Conservation (phyloP, 2,329 filamentous ascomycete species). For the Cladosporium cucumerinum region DNA sequence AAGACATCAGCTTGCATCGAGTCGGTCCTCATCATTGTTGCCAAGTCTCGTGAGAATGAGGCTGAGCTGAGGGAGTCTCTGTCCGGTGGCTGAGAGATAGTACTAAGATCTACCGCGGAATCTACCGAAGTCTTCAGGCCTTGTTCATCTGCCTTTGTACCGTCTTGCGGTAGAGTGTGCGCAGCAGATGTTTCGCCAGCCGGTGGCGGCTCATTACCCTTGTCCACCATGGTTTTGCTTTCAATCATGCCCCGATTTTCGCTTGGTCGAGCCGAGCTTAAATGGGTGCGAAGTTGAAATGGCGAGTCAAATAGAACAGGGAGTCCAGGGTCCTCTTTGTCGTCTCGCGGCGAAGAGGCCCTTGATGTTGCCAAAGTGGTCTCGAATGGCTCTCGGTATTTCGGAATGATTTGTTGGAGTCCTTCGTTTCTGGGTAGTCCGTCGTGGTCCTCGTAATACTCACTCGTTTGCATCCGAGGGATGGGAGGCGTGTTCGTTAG, state of each 20-base stretch:
- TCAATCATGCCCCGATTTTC: background rate
- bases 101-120: background rate
- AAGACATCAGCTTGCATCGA: constrained; percentile 2
- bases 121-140: background rate
- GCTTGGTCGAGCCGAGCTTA: background rate
- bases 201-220: constrained; percentile 3
- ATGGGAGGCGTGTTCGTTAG: background rate
- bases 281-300: background rate
- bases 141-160: background rate
- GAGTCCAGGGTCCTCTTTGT: constrained; percentile 6
- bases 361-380: background rate
- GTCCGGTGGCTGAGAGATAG: background rate
- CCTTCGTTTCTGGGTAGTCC: constrained; percentile 2
- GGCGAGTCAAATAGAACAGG: background rate
- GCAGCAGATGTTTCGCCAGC: background rate
- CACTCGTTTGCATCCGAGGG: background rate
- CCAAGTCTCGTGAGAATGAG: background rate
- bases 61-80: background rate
- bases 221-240: background rate
- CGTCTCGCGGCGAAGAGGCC: background rate
- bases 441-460: constrained; percentile 12
- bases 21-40: background rate
- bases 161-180: background rate
- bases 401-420: background rate
- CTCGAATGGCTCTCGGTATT: background rate